Percentiles rank a stretch among this genome's conserved stretches.
Conservation (phyloP, 2,329 filamentous ascomycete species). For the Fusarium sp. region DNA sequence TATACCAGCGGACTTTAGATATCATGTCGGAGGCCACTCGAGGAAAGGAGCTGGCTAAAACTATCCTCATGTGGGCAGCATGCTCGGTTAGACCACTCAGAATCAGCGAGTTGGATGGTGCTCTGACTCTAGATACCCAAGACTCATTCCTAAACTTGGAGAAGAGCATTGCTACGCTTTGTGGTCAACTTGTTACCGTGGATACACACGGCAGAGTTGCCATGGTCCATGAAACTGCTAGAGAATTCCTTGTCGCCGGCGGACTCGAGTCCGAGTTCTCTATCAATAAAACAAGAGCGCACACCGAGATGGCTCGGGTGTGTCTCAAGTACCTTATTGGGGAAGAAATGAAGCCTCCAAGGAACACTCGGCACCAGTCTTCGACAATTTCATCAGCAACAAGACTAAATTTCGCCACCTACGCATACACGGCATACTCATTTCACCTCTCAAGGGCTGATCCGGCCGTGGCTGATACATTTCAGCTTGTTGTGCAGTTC, state of each 20-base stretch:
- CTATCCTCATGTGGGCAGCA: constrained; percentile 56
- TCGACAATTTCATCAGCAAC: constrained; percentile 17
- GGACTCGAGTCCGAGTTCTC: constrained; percentile 51
- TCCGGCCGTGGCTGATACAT: constrained; percentile 35
- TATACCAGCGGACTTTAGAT: constrained; percentile 53
- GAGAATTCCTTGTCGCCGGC: constrained; percentile 49
- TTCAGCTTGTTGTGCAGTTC: constrained; percentile 50
- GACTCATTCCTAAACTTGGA: constrained; percentile 49
- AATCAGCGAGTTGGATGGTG: constrained; percentile 52
- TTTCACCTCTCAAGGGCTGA: constrained; percentile 53
- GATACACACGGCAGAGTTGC: constrained; percentile 52
- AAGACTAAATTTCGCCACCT: constrained; percentile 44
- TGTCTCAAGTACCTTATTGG: constrained; percentile 55
- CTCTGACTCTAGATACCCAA: constrained; percentile 54
- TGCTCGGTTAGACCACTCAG: constrained; percentile 54
- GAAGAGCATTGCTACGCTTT: constrained; percentile 49
- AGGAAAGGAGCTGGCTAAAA: constrained; percentile 52
- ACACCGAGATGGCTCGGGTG: constrained; percentile 52
- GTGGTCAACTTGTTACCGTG: constrained; percentile 56
- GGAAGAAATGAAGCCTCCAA: constrained; percentile 54
- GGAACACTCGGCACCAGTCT: constrained; percentile 36
- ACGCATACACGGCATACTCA: constrained; percentile 53
- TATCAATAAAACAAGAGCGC: constrained; percentile 47
- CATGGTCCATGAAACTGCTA: constrained; percentile 58
- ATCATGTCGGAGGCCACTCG: constrained; percentile 48